Conservation (phyloP, 2,329 filamentous ascomycete genomes). For the Alternaria sp. region DNA sequence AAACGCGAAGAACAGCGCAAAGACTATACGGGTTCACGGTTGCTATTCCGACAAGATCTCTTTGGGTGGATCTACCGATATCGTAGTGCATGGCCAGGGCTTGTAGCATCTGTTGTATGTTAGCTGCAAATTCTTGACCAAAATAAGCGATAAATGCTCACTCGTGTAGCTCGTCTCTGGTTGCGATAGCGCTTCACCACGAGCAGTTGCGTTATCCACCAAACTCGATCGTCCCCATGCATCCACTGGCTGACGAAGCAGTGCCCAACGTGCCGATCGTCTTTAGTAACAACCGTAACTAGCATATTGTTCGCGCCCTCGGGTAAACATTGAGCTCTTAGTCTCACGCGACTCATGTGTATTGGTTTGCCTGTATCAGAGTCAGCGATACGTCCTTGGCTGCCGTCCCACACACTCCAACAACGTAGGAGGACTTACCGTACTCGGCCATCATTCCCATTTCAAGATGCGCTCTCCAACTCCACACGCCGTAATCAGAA, state of each 20-base stretch:
- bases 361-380: neutral
- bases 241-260: slow-evolving; percentile 17
- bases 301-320: slow-evolving; percentile 8
- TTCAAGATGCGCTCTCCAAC: neutral
- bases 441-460: neutral
- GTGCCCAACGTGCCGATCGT: slow-evolving; percentile 2
- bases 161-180: slow-evolving; percentile 14
- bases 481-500: slow-evolving; percentile 1
- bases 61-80: neutral
- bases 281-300: neutral
- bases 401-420: neutral
- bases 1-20: slow-evolving; percentile 12
- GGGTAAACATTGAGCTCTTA: slow-evolving; percentile 1
- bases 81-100: slow-evolving; percentile 7
- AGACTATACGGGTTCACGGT: slow-evolving; percentile 6
- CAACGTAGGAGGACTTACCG: neutral
- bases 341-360: neutral
- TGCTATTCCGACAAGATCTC: slow-evolving; percentile 8
- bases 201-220: slow-evolving; percentile 18
- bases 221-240: slow-evolving; percentile 4
- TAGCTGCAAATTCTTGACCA: neutral
- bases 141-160: neutral
- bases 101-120: slow-evolving; percentile 12
- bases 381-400: neutral
- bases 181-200: slow-evolving; percentile 11